phyloP scores from a whole-genome alignment of 2,329 filamentous ascomycete species.

The Coleophoma cylindrospora region DNA sequence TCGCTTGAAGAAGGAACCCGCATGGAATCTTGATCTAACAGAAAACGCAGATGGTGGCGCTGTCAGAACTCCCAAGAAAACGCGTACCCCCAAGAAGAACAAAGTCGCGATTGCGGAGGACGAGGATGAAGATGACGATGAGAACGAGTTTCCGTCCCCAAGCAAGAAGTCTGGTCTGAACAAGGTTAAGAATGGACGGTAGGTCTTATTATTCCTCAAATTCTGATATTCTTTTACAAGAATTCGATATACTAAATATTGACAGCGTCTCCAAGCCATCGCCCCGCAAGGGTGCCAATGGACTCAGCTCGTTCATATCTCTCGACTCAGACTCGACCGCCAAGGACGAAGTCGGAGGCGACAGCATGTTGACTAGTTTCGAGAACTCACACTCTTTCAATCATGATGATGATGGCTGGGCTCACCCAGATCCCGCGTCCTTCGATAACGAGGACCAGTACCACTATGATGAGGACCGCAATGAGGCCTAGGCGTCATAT shows the following conservation, averaged over 20 bases:
- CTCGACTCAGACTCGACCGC: neutral
- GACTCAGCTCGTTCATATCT: neutral
- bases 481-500: neutral
- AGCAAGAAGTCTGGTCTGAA: slow-evolving; percentile 16
- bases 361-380: no score
- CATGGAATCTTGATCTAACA: slow-evolving; percentile 13
- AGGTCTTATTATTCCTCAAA: slow-evolving; percentile 6
- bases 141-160: slow-evolving; percentile 2
- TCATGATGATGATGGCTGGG: slow-evolving; percentile 5
- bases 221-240: neutral
- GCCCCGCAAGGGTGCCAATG: neutral
- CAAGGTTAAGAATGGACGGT: slow-evolving; percentile 13
- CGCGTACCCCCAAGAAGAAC: neutral
- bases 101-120: slow-evolving; percentile 3
- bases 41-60: slow-evolving; percentile 6
- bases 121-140: slow-evolving; percentile 3
- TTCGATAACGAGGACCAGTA: neutral
- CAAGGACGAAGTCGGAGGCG: slow-evolving; percentile 5
- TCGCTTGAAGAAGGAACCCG: slow-evolving; percentile 16
- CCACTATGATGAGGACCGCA: neutral
- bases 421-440: neutral
- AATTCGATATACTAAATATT: neutral
- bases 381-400: neutral
- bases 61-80: neutral
- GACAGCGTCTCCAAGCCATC: neutral